A percentile compares a stretch with the other conserved stretches of the same genome.
phyloP scores from a whole-genome alignment of 2,329 filamentous ascomycete species.

The Didymella pinodella region DNA sequence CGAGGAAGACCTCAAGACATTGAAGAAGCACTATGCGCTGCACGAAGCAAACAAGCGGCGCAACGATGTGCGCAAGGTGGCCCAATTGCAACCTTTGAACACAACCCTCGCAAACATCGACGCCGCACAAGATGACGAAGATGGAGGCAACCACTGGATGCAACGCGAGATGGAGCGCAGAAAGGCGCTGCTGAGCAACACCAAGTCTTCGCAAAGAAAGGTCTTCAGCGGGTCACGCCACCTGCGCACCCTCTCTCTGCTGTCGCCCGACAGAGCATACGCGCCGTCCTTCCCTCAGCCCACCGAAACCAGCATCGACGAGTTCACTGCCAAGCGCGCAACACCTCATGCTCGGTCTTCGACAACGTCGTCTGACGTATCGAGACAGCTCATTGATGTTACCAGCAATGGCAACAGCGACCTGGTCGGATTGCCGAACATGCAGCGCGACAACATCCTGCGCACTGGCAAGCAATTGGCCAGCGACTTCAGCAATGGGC shows the following conservation, averaged over 20 bases:
- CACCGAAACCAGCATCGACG: slow-evolving; percentile 47
- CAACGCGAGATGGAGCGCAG: slow-evolving; percentile 74
- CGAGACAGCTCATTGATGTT: slow-evolving; percentile 37
- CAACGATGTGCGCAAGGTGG: slow-evolving; percentile 64
- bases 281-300: slow-evolving; percentile 49
- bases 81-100: slow-evolving; percentile 65
- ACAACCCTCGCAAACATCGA: slow-evolving; percentile 48
- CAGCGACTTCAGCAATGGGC: slow-evolving; percentile 84
- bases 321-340: slow-evolving; percentile 25
- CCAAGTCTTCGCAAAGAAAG: slow-evolving; percentile 60
- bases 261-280: slow-evolving; percentile 68
- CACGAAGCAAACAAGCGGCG: slow-evolving; percentile 81
- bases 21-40: slow-evolving; percentile 85
- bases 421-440: slow-evolving; percentile 38
- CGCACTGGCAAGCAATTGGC: slow-evolving; percentile 75
- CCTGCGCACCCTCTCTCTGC: slow-evolving; percentile 75
- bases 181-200: slow-evolving; percentile 68
- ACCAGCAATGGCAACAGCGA: slow-evolving; percentile 45
- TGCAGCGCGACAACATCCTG: slow-evolving; percentile 50
- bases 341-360: slow-evolving; percentile 31
- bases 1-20: slow-evolving; percentile 74
- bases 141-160: slow-evolving; percentile 55
- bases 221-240: slow-evolving; percentile 70
- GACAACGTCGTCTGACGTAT: slow-evolving; percentile 47
- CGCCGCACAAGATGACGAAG: slow-evolving; percentile 50